phyloP scores from a whole-genome alignment of 805 yeast species.

The Cyberlindnera petersonii region DNA sequence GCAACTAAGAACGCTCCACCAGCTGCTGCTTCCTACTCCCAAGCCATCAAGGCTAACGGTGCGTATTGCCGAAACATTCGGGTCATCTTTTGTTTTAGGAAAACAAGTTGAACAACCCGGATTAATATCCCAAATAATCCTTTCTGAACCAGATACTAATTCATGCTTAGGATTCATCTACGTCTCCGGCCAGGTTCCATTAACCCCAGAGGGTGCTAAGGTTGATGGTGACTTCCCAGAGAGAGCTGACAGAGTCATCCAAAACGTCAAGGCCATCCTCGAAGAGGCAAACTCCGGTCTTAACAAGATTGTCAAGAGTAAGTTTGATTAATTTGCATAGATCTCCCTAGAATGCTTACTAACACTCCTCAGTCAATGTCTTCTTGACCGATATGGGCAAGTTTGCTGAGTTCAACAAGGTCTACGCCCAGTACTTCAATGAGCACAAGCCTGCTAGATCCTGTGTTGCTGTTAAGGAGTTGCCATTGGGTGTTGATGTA shows the following conservation, averaged over 20 bases:
- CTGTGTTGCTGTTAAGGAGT: constrained; percentile 89
- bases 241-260: constrained; percentile 70
- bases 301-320: constrained; percentile 77
- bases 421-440: constrained; percentile 72
- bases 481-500: constrained; percentile 80
- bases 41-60: constrained; percentile 85
- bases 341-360: constrained; percentile 4
- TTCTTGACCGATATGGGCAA: constrained; percentile 88
- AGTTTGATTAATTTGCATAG: constrained; percentile 9
- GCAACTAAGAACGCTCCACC: constrained; percentile 82
- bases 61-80: constrained; percentile 8
- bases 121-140: no score
- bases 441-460: constrained; percentile 93
- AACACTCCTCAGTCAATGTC: constrained; percentile 44
- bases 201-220: constrained; percentile 76
- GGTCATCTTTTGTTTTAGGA: background rate
- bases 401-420: constrained; percentile 81
- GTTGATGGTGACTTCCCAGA: constrained; percentile 73
- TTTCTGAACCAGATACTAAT: background rate
- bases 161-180: constrained; percentile 59
- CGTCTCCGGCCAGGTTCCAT: constrained; percentile 94
- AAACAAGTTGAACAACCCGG: no score
- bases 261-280: constrained; percentile 66
- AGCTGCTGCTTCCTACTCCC: constrained; percentile 95
- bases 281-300: constrained; percentile 82